Conservation (phyloP, 768 basidiomycete species). For the Leccinum incarnatum region DNA sequence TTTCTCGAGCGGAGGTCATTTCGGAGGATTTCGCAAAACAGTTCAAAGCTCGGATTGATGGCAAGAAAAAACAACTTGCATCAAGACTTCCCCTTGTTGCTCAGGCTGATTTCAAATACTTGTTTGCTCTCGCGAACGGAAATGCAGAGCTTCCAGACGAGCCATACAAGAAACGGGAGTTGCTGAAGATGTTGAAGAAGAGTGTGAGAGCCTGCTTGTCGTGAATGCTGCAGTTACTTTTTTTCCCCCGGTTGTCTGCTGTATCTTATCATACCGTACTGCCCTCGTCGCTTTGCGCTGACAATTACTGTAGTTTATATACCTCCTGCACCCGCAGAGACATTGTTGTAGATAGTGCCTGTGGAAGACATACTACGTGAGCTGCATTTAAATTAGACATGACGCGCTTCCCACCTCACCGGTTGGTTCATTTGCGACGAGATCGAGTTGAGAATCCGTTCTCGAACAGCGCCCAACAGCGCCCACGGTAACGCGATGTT, state of each 20-base stretch:
- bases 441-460: conserved; percentile 18
- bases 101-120: conserved; percentile 89
- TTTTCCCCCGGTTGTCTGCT: conserved; percentile 5
- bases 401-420: neutral
- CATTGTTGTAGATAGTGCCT: neutral
- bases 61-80: conserved; percentile 48
- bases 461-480: conserved; percentile 7
- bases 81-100: conserved; percentile 70
- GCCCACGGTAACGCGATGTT: conserved; percentile 42
- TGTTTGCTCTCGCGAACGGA: conserved; percentile 61
- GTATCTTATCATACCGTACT: conserved; percentile 14
- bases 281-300: neutral
- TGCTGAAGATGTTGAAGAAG: conserved; percentile 52
- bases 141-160: conserved; percentile 52
- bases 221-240: conserved; percentile 8
- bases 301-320: neutral
- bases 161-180: conserved; percentile 47
- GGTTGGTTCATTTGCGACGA: conserved; percentile 14
- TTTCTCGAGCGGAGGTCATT: conserved; percentile 83
- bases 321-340: conserved; percentile 5
- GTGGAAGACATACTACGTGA: neutral
- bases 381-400: conserved; percentile 3
- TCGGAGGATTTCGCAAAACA: conserved; percentile 84
- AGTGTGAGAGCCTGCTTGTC: conserved; percentile 32
- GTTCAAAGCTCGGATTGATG: conserved; percentile 78